phyloP scores from a whole-genome alignment of 2,329 filamentous ascomycete genomes.

The Elsinoe batatas region DNA sequence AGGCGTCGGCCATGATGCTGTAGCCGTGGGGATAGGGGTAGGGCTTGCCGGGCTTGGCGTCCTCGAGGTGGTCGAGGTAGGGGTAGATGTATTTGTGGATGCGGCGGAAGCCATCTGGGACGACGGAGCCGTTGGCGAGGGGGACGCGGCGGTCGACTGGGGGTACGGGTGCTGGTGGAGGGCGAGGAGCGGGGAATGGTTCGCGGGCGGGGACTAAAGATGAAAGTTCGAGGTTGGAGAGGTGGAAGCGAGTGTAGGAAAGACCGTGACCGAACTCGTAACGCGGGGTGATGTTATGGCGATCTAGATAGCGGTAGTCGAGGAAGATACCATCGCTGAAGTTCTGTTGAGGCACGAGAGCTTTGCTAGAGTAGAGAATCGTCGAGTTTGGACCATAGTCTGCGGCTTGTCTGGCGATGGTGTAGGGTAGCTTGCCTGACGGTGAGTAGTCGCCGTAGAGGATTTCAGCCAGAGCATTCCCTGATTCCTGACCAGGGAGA shows the following conservation, averaged over 20 bases:
- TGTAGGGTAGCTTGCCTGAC: constrained; percentile 79
- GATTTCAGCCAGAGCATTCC: constrained; percentile 68
- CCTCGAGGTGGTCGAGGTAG: constrained; percentile 48
- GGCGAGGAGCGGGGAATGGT: constrained; percentile 35
- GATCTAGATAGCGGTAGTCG: constrained; percentile 86
- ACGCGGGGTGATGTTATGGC: constrained; percentile 59
- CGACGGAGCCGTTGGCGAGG: constrained; percentile 46
- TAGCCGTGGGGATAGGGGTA: constrained; percentile 50
- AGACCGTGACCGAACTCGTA: constrained; percentile 84
- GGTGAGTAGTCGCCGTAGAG: constrained; percentile 69
- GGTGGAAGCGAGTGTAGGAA: constrained; percentile 55
- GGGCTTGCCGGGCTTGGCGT: constrained; percentile 32
- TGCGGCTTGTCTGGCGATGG: constrained; percentile 60
- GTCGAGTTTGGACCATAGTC: constrained; percentile 58
- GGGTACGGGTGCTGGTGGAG: constrained; percentile 40
- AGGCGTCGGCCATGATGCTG: constrained; percentile 39
- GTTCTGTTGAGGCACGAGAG: constrained; percentile 65
- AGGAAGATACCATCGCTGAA: constrained; percentile 77
- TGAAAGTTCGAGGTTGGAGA: constrained; percentile 7
- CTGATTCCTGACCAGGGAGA: constrained; percentile 77
- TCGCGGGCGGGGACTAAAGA: constrained; percentile 20
- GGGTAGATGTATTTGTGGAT: constrained; percentile 65
- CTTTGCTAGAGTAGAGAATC: constrained; percentile 60
- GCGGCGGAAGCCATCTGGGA: constrained; percentile 50
- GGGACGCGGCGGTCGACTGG: constrained; percentile 48